Evolutionary conservation across 2,329 filamentous ascomycete genomes (phyloP), one percentile per base, ranked within the genome.

Genomic region (Tolypocladium sp.): DNA sequence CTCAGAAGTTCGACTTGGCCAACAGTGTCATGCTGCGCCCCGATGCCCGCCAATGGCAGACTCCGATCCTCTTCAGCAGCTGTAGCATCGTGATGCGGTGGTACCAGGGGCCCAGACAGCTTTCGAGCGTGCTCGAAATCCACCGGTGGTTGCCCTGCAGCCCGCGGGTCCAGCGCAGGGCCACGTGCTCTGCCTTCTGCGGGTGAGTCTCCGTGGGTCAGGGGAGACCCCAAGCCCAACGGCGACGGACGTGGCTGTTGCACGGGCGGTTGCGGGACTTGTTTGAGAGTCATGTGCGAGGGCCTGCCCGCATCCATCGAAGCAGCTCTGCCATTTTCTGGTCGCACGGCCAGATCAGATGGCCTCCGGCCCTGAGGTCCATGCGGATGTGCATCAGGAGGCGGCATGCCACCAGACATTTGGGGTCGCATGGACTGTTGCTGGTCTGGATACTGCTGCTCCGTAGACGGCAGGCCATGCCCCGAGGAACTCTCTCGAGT

Each of bases 401-500:
- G 35, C 15, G 15, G 25, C 22, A 41, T 22, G 42, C 27, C 37
- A 10, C 20, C 30, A 15, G 7, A 15, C 10, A 20, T 8, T 17
- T 35, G 52, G n/a, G 49, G 8, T 15, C 10, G 49, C 10, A 30
- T 33, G 2, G 22, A 22, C n/a, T 37, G 42, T 27, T 40, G 55
- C 25, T 51, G 35, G 13, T 25, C 30, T 20, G n/a, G 46, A 12
- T 15, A 13, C 30, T 49, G 49, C 17, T 46, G 41, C 12, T 55
- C 49, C 25, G 17, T 15, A 13, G 33, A 22, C 2, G 55, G 41
- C 20, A 52, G 51, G 17, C 15, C 56, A 15, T 56, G 42, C 12
- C 35, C 9, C 10, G 59, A 44, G 12, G 8, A 53, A 8, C 15
- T 64, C 5, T 65, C 65, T 33, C 64, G 61, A 49, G 61, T 60